These are phyloP conservation scores for Carallia brachiata DNA, from an alignment of 345 rosid species.

Conservation along the genomic window DNA sequence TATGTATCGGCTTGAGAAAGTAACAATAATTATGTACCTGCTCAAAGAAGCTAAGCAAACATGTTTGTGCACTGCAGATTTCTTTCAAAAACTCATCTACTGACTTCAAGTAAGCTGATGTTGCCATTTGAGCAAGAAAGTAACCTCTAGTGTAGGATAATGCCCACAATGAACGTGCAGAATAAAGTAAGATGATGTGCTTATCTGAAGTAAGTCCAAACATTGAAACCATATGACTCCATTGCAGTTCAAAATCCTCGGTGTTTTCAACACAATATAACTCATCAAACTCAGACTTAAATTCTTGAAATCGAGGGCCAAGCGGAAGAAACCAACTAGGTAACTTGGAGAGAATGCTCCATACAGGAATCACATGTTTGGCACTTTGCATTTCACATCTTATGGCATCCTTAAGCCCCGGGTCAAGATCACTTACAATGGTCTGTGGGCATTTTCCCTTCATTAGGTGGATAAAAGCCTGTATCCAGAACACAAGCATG, in stretches of 20 bases:
- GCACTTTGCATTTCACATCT: conserved; percentile 73
- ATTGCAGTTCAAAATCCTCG: conserved; percentile 82
- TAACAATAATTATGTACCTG: conserved; percentile 45
- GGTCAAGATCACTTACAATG: conserved; percentile 74
- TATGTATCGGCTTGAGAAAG: neutral
- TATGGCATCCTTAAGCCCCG: conserved; percentile 73
- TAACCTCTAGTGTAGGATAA: conserved; percentile 55
- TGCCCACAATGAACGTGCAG: conserved; percentile 65
- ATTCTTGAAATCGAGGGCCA: conserved; percentile 68
- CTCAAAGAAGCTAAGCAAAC: conserved; percentile 71
- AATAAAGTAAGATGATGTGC: conserved; percentile 66
- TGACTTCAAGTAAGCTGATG: conserved; percentile 57
- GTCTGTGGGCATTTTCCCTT: conserved; percentile 75
- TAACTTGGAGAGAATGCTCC: conserved; percentile 68
- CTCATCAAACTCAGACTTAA: conserved; percentile 65
- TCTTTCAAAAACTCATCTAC: conserved; percentile 60
- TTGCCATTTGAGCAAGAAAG: conserved; percentile 70
- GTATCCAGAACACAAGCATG: conserved; percentile 16
- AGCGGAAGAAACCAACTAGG: conserved; percentile 78
- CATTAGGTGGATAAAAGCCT: conserved; percentile 84
- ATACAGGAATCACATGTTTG: conserved; percentile 61
- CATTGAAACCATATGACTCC: conserved; percentile 65
- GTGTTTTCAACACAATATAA: conserved; percentile 51
- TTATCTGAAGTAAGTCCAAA: conserved; percentile 79
- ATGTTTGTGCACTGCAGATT: conserved; percentile 53